A percentile compares a stretch with the other conserved stretches of the same genome.
Evolutionary conservation across 2,329 filamentous ascomycete species (phyloP).

Genomic region (Lojkania enalia): DNA sequence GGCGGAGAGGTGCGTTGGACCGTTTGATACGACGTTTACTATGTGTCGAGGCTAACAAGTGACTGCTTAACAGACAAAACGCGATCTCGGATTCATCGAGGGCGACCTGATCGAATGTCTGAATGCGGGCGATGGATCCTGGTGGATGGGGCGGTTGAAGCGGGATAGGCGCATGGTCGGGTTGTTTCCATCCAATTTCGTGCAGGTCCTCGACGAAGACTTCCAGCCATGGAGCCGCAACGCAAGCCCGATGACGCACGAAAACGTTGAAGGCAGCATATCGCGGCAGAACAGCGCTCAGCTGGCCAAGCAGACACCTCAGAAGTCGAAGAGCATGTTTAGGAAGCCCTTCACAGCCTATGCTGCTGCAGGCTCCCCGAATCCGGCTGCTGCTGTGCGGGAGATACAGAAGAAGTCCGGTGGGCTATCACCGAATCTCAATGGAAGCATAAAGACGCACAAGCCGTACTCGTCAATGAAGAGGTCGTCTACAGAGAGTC

Average conservation of each 20-base stretch:
- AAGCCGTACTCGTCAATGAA: constrained; percentile 57
- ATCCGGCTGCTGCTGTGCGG: constrained; percentile 45
- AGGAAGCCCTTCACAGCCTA: constrained; percentile 69
- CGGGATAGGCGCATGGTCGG: constrained; percentile 90
- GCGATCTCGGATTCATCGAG: constrained; percentile 94
- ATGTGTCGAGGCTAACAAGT: constrained; percentile 26
- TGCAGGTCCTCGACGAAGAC: constrained; percentile 81
- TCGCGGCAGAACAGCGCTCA: constrained; percentile 57
- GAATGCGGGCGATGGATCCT: constrained; percentile 95
- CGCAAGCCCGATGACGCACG: constrained; percentile 50
- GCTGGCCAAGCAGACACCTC: constrained; percentile 49
- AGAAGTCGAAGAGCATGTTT: constrained; percentile 60
- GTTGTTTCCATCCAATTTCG: constrained; percentile 96
- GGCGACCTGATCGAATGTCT: constrained; percentile 97
- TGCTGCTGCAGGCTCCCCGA: constrained; percentile 48
- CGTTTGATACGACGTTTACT: constrained; percentile 6
- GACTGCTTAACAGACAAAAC: constrained; percentile 72
- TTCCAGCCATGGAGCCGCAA: constrained; percentile 76
- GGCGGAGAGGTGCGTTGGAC: constrained; percentile 67
- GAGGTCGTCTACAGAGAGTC: constrained; percentile 44
- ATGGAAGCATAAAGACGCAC: constrained; percentile 43
- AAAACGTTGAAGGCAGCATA: constrained; percentile 47
- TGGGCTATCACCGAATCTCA: constrained; percentile 32
- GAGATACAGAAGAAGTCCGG: constrained; percentile 38
- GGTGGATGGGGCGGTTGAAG: constrained; percentile 94